Evolutionary conservation across 768 basidiomycete species (phyloP).

Genomic region (Mycena kentingensis): DNA sequence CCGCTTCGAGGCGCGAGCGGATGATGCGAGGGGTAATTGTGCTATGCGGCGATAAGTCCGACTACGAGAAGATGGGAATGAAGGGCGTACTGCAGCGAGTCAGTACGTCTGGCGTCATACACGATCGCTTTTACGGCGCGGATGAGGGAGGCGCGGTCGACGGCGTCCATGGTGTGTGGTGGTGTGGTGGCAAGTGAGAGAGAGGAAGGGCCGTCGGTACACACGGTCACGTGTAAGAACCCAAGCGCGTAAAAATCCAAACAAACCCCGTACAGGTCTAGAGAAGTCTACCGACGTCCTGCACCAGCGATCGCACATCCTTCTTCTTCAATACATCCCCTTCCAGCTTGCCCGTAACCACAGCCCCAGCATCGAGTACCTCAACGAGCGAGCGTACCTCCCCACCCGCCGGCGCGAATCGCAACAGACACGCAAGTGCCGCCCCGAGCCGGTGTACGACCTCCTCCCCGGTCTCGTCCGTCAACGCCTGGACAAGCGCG

Average conservation of each 20-base stretch:
- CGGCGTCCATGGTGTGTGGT: too few species aligned
- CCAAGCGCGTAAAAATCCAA: too few species aligned
- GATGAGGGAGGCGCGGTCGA: too few species aligned
- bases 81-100: background rate
- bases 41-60: slow-evolving; percentile 27
- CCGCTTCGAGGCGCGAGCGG: slow-evolving; percentile 50
- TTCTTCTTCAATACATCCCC: slow-evolving; percentile 58
- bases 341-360: slow-evolving; percentile 59
- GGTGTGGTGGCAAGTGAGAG: too few species aligned
- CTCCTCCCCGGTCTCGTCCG: slow-evolving; percentile 75
- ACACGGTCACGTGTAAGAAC: too few species aligned
- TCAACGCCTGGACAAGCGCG: slow-evolving; percentile 80
- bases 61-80: background rate
- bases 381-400: slow-evolving; percentile 63
- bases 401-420: slow-evolving; percentile 71
- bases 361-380: slow-evolving; percentile 62
- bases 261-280: too few species aligned
- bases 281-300: slow-evolving; percentile 72
- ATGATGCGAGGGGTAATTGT: slow-evolving; percentile 51
- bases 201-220: too few species aligned
- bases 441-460: slow-evolving; percentile 85
- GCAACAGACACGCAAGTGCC: slow-evolving; percentile 73
- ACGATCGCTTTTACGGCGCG: slow-evolving; percentile 7
- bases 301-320: slow-evolving; percentile 64
- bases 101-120: background rate